Conservation (phyloP, 257 asterid species). For the Plantago elongata region DNA sequence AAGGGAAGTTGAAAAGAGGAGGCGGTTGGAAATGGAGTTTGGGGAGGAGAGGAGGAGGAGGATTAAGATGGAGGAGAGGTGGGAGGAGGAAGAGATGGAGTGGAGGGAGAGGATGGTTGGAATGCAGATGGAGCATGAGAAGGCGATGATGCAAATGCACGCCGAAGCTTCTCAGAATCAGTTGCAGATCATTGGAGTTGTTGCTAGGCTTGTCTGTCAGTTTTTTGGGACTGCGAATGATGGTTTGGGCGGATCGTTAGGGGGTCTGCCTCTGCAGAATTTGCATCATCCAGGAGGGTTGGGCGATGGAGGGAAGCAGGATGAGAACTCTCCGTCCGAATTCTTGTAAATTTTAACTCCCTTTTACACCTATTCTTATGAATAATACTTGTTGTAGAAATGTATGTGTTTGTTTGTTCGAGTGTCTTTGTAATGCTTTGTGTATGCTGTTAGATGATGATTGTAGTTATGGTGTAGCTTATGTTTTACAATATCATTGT, state of each 20-base stretch:
- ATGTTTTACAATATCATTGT: background rate
- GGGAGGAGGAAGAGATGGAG: slow-evolving; percentile 81
- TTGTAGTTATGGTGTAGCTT: slow-evolving; percentile 11
- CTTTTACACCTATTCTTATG: slow-evolving; percentile 4
- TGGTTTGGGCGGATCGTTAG: slow-evolving; percentile 59
- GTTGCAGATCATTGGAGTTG: slow-evolving; percentile 63
- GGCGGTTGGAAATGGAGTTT: slow-evolving; percentile 51
- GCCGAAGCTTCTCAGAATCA: slow-evolving; percentile 90
- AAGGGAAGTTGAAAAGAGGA: slow-evolving; percentile 58
- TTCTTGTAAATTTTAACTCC: slow-evolving; percentile 50
- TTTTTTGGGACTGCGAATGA: slow-evolving; percentile 68
- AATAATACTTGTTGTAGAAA: background rate
- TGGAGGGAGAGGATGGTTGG: slow-evolving; percentile 82
- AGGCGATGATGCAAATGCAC: slow-evolving; percentile 90
- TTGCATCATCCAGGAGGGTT: slow-evolving; percentile 75
- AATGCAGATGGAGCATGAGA: slow-evolving; percentile 89
- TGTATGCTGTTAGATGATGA: slow-evolving; percentile 25
- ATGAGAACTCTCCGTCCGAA: slow-evolving; percentile 60
- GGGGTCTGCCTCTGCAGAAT: slow-evolving; percentile 62
- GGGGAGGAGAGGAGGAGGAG: slow-evolving; percentile 64
- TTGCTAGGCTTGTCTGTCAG: slow-evolving; percentile 68
- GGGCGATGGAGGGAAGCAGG: slow-evolving; percentile 65
- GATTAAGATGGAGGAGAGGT: slow-evolving; percentile 72
- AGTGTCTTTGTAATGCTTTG: background rate
- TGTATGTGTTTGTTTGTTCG: background rate